Evolutionary conservation across 2,329 filamentous ascomycete genomes (phyloP).

Genomic region (Fusarium xylarioides): DNA sequence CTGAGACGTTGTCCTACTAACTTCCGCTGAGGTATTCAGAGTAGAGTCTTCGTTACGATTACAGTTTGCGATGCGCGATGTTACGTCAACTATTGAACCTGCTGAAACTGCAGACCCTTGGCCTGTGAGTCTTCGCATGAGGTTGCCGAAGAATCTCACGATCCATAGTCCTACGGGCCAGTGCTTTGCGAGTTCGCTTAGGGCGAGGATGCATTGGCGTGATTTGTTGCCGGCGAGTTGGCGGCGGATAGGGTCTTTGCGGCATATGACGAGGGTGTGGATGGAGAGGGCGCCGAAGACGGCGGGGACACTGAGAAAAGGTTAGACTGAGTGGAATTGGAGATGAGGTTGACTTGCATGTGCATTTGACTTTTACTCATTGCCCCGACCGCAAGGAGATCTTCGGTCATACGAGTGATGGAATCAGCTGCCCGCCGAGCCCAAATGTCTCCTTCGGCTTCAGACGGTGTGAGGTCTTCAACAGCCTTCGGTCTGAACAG

Average conservation of each 20-base stretch:
- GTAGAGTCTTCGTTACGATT: neutral
- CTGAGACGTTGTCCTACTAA: neutral
- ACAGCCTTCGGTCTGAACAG: constrained; percentile 21
- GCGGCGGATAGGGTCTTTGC: constrained; percentile 18
- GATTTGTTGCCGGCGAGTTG: constrained; percentile 37
- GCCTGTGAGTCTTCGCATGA: constrained; percentile 23
- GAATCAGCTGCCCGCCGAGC: constrained; percentile 24
- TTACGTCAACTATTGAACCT: constrained; percentile 19
- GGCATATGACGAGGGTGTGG: constrained; percentile 31
- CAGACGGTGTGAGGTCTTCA: neutral
- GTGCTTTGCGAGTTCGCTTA: constrained; percentile 24
- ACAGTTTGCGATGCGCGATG: constrained; percentile 2
- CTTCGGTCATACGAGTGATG: constrained; percentile 30
- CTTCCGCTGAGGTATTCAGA: rapidly evolving
- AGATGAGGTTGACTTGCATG: neutral
- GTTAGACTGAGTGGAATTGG: neutral
- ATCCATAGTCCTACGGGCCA: constrained; percentile 38
- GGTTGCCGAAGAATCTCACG: constrained; percentile 26
- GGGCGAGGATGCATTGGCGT: constrained; percentile 34
- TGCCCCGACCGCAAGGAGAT: constrained; percentile 13
- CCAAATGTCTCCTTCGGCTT: constrained; percentile 7
- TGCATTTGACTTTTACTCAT: constrained; percentile 27
- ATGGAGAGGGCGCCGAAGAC: constrained; percentile 34
- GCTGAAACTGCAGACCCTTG: constrained; percentile 11
- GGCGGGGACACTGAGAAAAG: neutral